Percentiles rank a stretch among this genome's conserved stretches.
phyloP scores from a whole-genome alignment of 345 rosid genomes.

The Linum tenue region DNA sequence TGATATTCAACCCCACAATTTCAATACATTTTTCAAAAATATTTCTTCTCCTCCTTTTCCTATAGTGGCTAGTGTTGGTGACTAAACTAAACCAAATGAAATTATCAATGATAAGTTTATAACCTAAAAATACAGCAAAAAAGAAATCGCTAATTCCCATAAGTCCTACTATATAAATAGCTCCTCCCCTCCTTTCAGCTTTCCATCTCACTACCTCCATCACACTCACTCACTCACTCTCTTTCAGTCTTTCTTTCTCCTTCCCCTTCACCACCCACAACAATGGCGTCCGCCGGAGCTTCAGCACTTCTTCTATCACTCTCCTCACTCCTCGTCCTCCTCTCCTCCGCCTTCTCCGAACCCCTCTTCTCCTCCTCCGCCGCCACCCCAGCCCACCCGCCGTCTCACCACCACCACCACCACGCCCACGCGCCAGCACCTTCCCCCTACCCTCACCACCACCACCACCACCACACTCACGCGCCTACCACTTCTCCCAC shows the following conservation, averaged over 20 bases:
- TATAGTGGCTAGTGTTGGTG: no score
- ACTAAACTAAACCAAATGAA: no score
- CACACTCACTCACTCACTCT: background rate
- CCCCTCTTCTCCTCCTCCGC: conserved; percentile 22
- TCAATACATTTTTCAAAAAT: no score
- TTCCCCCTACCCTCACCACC: conserved; percentile 10
- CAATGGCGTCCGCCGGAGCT: conserved; percentile 26
- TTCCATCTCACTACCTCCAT: background rate
- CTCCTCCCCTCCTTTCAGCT: no score
- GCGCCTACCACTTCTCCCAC: conserved; percentile 18
- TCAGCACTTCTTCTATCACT: conserved; percentile 23
- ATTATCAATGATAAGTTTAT: no score
- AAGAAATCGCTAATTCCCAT: conserved; percentile 26
- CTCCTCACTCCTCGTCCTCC: conserved; percentile 16
- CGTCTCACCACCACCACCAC: conserved; percentile 17
- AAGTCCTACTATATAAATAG: conserved; percentile 12
- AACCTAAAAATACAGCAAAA: background rate
- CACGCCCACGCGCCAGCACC: conserved; percentile 23
- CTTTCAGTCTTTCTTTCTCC: no score
- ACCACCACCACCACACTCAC: conserved; percentile 26
- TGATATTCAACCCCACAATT: no score
- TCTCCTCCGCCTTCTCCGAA: background rate
- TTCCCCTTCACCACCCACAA: background rate
- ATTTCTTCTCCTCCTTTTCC: no score
- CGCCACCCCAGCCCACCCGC: conserved; percentile 7